These are phyloP conservation scores for Schwanniomyces etchellsii DNA, from an alignment of 1,139 yeast species.

Conservation along the genomic window DNA sequence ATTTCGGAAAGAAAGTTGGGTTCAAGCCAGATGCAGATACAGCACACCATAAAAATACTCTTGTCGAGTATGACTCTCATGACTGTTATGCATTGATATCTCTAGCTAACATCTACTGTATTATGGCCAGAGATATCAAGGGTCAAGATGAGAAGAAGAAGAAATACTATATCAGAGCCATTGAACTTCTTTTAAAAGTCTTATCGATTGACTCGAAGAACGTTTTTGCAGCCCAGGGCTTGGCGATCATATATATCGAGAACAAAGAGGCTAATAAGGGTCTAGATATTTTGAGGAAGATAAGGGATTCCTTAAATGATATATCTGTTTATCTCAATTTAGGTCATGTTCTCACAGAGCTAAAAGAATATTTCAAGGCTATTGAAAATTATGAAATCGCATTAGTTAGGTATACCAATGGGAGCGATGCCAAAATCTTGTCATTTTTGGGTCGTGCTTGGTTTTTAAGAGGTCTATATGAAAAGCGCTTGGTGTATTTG, in stretches of 20 bases:
- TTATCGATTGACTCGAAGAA: conserved; percentile 77
- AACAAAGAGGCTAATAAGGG: conserved; percentile 74
- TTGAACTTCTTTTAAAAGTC: conserved; percentile 85
- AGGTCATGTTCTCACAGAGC: conserved; percentile 83
- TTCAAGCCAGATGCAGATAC: conserved; percentile 62
- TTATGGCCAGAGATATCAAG: conserved; percentile 75
- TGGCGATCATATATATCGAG: conserved; percentile 90
- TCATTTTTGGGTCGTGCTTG: conserved; percentile 85
- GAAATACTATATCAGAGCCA: conserved; percentile 79
- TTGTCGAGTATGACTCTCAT: conserved; percentile 77
- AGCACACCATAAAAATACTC: conserved; percentile 76
- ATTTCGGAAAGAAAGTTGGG: conserved; percentile 52
- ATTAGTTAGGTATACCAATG: conserved; percentile 56
- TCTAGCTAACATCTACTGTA: conserved; percentile 79
- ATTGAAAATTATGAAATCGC: conserved; percentile 88
- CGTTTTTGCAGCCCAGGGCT: conserved; percentile 96
- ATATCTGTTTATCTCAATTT: conserved; percentile 77
- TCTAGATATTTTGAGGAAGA: conserved; percentile 78
- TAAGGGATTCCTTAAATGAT: conserved; percentile 84
- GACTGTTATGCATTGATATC: conserved; percentile 88
- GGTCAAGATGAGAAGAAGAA: conserved; percentile 57
- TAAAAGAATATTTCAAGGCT: conserved; percentile 78
- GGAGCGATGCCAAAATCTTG: conserved; percentile 58
- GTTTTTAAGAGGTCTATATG: conserved; percentile 74
- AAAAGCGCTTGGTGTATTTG: conserved; percentile 56